These are phyloP conservation scores for Jackrogersella multiformis DNA, from an alignment of 495 filamentous ascomycete species.

Conservation along the genomic window DNA sequence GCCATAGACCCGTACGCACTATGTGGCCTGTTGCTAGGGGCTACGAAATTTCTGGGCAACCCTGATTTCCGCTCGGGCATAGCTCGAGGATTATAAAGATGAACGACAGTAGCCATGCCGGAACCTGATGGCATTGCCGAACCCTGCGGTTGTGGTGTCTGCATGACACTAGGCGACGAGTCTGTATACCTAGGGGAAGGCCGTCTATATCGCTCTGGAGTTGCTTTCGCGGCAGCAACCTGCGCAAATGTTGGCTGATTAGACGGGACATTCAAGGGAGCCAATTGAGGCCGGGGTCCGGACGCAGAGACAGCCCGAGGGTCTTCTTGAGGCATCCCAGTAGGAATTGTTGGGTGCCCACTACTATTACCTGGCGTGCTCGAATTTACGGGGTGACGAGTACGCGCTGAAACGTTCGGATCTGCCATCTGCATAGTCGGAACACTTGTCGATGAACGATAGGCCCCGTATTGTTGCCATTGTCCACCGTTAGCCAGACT, in stretches of 20 bases:
- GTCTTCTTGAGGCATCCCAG: slow-evolving; percentile 36
- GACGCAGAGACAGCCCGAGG: slow-evolving; percentile 39
- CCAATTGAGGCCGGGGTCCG: slow-evolving; percentile 47
- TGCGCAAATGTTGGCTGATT: slow-evolving; percentile 50
- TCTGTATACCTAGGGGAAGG: slow-evolving; percentile 55
- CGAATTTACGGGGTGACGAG: slow-evolving; percentile 68
- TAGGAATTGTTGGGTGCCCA: slow-evolving; percentile 11
- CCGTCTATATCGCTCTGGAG: slow-evolving; percentile 66
- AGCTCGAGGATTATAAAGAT: slow-evolving; percentile 52
- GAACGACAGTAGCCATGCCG: slow-evolving; percentile 53
- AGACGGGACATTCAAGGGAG: slow-evolving; percentile 43
- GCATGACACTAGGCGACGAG: slow-evolving; percentile 41
- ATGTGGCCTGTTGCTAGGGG: slow-evolving; percentile 52
- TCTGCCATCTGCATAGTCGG: slow-evolving; percentile 62
- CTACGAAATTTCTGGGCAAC: slow-evolving; percentile 45
- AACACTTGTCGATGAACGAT: slow-evolving; percentile 71
- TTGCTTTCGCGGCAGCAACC: slow-evolving; percentile 50
- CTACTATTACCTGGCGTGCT: slow-evolving; percentile 15
- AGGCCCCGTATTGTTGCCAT: slow-evolving; percentile 73
- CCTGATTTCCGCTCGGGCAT: slow-evolving; percentile 43
- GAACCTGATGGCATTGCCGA: slow-evolving; percentile 48
- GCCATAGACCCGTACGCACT: slow-evolving; percentile 53
- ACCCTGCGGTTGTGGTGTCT: slow-evolving; percentile 44
- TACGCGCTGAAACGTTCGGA: slow-evolving; percentile 56
- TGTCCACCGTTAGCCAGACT: slow-evolving; percentile 65